Conservation (phyloP, 75 land plant genomes). For the Adiantum capillusveneris region DNA sequence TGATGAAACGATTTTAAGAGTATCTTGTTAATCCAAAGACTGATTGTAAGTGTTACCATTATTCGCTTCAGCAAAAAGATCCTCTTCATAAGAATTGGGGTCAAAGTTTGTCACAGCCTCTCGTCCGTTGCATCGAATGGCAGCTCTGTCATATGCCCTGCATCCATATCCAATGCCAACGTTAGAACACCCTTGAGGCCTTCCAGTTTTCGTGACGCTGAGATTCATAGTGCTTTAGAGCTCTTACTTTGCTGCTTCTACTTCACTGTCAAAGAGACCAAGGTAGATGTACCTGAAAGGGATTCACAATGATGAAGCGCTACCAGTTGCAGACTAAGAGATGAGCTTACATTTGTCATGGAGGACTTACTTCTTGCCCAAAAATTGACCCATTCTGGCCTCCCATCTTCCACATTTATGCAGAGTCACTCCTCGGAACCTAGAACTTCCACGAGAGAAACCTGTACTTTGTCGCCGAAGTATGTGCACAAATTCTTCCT, state of each 20-base stretch:
- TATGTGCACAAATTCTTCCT: constrained; percentile 80
- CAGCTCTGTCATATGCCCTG: constrained; percentile 87
- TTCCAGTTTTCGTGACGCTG: too few species aligned
- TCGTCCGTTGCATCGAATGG: constrained; percentile 64
- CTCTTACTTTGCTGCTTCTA: constrained; percentile 84
- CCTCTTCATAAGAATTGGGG: constrained; percentile 51
- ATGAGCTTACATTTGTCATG: too few species aligned
- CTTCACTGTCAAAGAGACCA: constrained; percentile 76
- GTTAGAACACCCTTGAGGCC: too few species aligned
- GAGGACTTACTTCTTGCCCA: constrained; percentile 73
- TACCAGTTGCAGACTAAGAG: too few species aligned
- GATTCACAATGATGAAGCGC: too few species aligned
- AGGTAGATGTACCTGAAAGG: constrained; percentile 74
- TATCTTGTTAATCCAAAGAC: neutral
- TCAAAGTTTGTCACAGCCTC: constrained; percentile 85
- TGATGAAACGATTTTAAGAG: too few species aligned
- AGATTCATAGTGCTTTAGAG: too few species aligned
- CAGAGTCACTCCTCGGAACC: constrained; percentile 70
- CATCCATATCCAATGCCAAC: constrained; percentile 5
- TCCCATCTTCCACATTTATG: constrained; percentile 89
- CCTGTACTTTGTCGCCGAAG: constrained; percentile 80
- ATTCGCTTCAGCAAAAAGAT: constrained; percentile 12
- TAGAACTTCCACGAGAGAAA: constrained; percentile 75
- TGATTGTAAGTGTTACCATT: neutral
- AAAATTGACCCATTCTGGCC: constrained; percentile 84